These are phyloP conservation scores for Plantago elongata DNA, from an alignment of 257 asterid genomes.

Conservation along the genomic window DNA sequence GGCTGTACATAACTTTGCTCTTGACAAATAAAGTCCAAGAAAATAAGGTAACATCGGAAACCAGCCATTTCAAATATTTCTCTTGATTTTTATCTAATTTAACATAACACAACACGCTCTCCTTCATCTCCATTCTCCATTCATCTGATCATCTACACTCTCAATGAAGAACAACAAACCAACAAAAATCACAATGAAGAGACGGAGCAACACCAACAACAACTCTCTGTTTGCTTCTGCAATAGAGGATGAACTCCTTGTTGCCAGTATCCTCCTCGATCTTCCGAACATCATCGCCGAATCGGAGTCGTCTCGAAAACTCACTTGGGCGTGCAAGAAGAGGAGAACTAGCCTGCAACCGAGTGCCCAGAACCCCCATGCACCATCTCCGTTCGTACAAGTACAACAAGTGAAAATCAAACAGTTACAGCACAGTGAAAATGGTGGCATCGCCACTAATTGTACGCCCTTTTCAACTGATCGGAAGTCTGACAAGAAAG, in stretches of 20 bases:
- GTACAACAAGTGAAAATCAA: neutral
- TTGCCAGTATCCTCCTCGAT: constrained; percentile 39
- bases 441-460: constrained; percentile 14
- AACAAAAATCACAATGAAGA: constrained; percentile 21
- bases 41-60: no score
- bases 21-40: no score
- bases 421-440: constrained; percentile 14
- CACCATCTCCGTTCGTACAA: constrained; percentile 9
- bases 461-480: constrained; percentile 51
- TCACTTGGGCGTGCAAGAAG: constrained; percentile 33
- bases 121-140: constrained; percentile 9
- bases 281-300: constrained; percentile 12
- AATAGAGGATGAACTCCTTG: constrained; percentile 36
- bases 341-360: constrained; percentile 35
- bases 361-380: neutral
- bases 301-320: constrained; percentile 4
- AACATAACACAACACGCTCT: no score
- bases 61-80: no score
- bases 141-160: constrained; percentile 50
- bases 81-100: no score
- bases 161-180: neutral
- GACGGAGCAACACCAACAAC: neutral
- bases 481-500: constrained; percentile 13
- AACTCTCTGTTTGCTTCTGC: constrained; percentile 6
- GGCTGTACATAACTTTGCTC: no score